Evolutionary conservation across 1,139 yeast species (phyloP).

Genomic region (Pneumocystis oryctolagi): DNA sequence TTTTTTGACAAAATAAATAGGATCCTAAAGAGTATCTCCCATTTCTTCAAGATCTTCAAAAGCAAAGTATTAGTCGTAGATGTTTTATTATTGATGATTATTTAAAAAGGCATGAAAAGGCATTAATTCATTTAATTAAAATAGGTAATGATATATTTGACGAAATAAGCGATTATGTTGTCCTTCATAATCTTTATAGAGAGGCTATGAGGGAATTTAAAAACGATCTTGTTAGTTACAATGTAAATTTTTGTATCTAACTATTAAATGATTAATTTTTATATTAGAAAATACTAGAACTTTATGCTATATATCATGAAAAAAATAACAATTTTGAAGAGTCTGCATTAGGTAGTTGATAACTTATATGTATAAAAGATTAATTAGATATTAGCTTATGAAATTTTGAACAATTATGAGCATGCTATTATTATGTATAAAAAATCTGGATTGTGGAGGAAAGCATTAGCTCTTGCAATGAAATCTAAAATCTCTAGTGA

Average conservation of each 20-base stretch:
- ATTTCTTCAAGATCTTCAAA: slow-evolving; percentile 65
- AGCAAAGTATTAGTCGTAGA: slow-evolving; percentile 49
- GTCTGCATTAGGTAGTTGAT: slow-evolving; percentile 18
- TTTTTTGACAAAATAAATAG: background rate
- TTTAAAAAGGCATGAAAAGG: slow-evolving; percentile 52
- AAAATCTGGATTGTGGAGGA: slow-evolving; percentile 57
- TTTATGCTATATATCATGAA: slow-evolving; percentile 50
- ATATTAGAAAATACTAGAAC: slow-evolving; percentile 21
- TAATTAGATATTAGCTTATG: slow-evolving; percentile 61
- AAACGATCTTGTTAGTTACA: background rate
- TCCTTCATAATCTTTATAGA: slow-evolving; percentile 58
- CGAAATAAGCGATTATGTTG: slow-evolving; percentile 58
- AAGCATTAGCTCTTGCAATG: slow-evolving; percentile 53
- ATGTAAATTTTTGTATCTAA: background rate
- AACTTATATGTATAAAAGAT: slow-evolving; percentile 19
- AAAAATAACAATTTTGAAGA: slow-evolving; percentile 26
- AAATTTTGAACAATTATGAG: slow-evolving; percentile 41
- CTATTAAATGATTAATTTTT: background rate
- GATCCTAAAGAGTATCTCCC: slow-evolving; percentile 97
- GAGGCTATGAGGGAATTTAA: slow-evolving; percentile 36
- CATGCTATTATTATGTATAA: slow-evolving; percentile 59
- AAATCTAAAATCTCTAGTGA: slow-evolving; percentile 19
- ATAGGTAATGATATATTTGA: slow-evolving; percentile 31
- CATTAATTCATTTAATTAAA: slow-evolving; percentile 49
- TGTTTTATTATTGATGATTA: slow-evolving; percentile 68